A percentile compares a stretch with the other conserved stretches of the same genome.
Conservation (phyloP, 1,139 yeast genomes). For the Saccharomyces hybrid region DNA sequence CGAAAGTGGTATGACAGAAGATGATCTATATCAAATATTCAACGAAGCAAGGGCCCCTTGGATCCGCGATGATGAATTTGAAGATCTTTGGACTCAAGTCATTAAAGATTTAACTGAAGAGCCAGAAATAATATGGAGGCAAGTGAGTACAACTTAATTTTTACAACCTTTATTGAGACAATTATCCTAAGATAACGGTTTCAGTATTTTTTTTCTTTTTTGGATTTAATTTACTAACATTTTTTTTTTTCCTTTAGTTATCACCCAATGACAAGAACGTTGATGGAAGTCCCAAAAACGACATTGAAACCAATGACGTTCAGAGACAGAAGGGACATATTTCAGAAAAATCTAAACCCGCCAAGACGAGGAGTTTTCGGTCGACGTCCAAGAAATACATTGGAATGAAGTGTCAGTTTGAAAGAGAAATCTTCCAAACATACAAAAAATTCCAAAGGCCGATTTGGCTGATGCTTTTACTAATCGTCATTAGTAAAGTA, state of each 20-base stretch:
- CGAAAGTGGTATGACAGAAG: constrained; percentile 42
- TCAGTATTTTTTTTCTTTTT: neutral
- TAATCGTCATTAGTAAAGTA: constrained; percentile 23
- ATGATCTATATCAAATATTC: constrained; percentile 51
- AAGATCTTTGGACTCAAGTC: constrained; percentile 70
- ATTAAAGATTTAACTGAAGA: constrained; percentile 56
- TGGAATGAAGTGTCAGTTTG: constrained; percentile 52
- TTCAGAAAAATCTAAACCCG: constrained; percentile 16
- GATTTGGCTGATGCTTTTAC: constrained; percentile 30
- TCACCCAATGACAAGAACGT: constrained; percentile 23
- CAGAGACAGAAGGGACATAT: constrained; percentile 33
- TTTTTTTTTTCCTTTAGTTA: constrained; percentile 21
- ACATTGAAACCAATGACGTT: constrained; percentile 32
- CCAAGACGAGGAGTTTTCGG: constrained; percentile 45
- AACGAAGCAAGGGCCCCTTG: constrained; percentile 45
- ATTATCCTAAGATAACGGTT: neutral
- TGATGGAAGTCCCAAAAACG: constrained; percentile 26
- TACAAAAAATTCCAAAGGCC: constrained; percentile 38
- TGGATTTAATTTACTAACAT: constrained; percentile 23
- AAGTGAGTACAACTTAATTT: constrained; percentile 39
- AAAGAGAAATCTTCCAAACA: constrained; percentile 46
- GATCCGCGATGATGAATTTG: constrained; percentile 65
- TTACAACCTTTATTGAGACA: constrained; percentile 1
- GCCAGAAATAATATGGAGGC: constrained; percentile 81
- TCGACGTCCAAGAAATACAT: constrained; percentile 65